Evolutionary conservation across 2,329 filamentous ascomycete species (phyloP), one percentile per base, ranked within the genome.

Genomic region (Sporothrix dimorphospora): DNA sequence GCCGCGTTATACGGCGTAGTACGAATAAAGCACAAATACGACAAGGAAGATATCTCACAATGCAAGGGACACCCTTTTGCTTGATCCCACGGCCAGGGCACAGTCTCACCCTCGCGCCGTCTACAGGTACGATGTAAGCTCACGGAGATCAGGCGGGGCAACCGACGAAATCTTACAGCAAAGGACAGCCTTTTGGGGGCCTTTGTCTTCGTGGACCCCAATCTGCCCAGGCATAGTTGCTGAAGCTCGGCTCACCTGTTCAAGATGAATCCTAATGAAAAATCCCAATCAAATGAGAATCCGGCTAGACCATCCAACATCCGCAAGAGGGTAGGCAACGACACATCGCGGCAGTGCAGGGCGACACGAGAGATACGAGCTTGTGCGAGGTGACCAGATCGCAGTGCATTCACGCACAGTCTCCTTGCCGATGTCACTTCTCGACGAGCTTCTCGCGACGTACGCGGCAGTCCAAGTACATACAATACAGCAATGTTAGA

Each of bases 301-400:
- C 59, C 19, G 2, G 59, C 19, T 24, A 24, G 59, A 21, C 38
- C 4, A n/a, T 45, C 6, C 59, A 45, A 8, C 34, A 14, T 11
- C 11, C 14, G 14, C 61, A 9, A 11, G 8, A 27, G 40, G 42
- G 24, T 42, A 66, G 42, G 19, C 14, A 47, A n/a, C 40, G 42
- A 66, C n/a, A 30, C 45, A 55, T 55, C 66, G 66, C 66, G 66
- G 66, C 66, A 69, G 63, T 67, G 63, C 63, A 67, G 63, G 45
- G 63, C 42, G 42, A 67, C 42, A 21, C 9, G 19, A 67, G 16
- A 67, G 16, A 51, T 67, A 21, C 27, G 63, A 63, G 61, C 12
- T 30, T 66, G 61, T 66, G 61, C 42, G 19, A 47, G 14, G 61
- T 49, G 61, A n/a, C 40, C 42, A 49, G 11, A 49, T 19, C 19